Evolutionary conservation across 176 grass and related monocot species (phyloP).

Genomic region (Pontederia paniculata): DNA sequence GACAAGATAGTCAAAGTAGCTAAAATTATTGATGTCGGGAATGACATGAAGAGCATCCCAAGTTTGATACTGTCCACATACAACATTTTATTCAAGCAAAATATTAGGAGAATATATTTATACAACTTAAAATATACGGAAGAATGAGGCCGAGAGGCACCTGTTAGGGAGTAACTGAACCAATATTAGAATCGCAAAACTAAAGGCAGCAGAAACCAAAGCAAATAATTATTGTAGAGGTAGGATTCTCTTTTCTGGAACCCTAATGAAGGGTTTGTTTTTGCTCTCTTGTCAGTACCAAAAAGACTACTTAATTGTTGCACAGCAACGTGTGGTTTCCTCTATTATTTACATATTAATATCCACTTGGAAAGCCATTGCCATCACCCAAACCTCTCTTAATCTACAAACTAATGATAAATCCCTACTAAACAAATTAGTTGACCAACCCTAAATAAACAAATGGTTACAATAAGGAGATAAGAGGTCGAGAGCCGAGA

Average conservation of each 20-base stretch:
- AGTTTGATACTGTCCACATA: no score
- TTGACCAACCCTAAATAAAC: neutral
- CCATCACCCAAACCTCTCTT: neutral
- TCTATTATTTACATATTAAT: neutral
- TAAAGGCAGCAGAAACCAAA: neutral
- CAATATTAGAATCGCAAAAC: no score
- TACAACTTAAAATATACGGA: no score
- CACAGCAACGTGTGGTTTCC: conserved; percentile 12
- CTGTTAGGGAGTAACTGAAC: no score
- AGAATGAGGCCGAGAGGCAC: no score
- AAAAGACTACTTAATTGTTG: conserved; percentile 8
- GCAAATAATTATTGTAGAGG: conserved; percentile 2
- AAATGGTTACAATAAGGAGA: neutral
- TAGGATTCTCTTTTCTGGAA: neutral
- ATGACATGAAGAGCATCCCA: no score
- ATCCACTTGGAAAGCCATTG: neutral
- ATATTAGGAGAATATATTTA: no score
- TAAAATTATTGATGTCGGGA: no score
- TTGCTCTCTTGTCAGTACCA: conserved; percentile 5
- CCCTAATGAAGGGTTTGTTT: neutral
- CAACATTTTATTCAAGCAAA: no score
- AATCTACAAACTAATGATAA: neutral
- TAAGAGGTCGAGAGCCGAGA: neutral
- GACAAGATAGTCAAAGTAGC: no score
- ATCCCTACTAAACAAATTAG: neutral